Evolutionary conservation across 2,329 filamentous ascomycete species (phyloP).

Genomic region (Rutstroemia sp.): DNA sequence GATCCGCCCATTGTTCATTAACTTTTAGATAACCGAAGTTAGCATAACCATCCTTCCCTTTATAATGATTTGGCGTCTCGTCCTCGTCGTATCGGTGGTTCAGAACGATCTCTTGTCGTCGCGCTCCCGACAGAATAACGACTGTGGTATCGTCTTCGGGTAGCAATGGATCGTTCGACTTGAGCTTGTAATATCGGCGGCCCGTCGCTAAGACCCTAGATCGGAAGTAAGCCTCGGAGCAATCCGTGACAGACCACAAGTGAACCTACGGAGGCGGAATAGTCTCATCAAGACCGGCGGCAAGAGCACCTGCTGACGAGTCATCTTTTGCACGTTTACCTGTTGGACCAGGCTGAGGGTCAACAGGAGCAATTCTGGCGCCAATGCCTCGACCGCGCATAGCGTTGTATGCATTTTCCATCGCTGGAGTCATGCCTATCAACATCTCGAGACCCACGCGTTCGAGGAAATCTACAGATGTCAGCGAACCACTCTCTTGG

Average conservation of each 20-base stretch:
- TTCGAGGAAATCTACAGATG: constrained; percentile 1
- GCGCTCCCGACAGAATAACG: not conserved
- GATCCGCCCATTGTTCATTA: constrained; percentile 25
- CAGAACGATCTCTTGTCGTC: not conserved
- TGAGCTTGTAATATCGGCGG: not conserved
- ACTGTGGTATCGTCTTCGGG: too few species aligned
- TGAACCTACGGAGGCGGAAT: too few species aligned
- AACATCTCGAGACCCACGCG: not conserved
- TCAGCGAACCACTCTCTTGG: too few species aligned
- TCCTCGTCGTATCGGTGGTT: constrained; percentile 2
- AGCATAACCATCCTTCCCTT: constrained; percentile 15
- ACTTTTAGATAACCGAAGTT: constrained; percentile 26
- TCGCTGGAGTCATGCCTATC: not conserved
- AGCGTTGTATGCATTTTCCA: constrained; percentile 5
- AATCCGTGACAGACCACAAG: too few species aligned
- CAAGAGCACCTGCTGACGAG: not conserved
- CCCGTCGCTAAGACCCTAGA: not conserved
- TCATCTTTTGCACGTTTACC: not conserved
- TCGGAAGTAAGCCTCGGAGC: not conserved
- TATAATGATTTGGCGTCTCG: constrained; percentile 16
- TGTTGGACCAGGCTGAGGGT: not conserved
- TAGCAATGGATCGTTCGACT: too few species aligned
- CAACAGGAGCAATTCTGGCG: not conserved
- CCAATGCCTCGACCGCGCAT: constrained; percentile 6
- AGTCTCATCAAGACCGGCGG: too few species aligned